These are phyloP conservation scores for Carpinus fangiana DNA, from an alignment of 306 rosid species.

Conservation along the genomic window DNA sequence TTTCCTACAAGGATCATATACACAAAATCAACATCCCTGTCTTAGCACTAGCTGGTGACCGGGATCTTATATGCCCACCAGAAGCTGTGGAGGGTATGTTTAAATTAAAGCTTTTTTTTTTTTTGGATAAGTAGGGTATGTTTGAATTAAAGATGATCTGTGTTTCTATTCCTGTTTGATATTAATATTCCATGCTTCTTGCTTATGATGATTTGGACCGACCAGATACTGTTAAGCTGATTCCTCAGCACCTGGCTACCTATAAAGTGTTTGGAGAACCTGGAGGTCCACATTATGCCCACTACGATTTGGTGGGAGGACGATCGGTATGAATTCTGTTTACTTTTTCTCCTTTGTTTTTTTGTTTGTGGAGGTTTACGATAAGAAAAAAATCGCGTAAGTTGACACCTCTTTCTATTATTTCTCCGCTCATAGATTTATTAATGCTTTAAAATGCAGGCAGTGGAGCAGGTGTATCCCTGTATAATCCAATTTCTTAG, in stretches of 20 bases:
- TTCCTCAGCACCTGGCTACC: slow-evolving; percentile 78
- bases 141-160: slow-evolving; percentile 19
- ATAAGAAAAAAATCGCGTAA: not conserved
- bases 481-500: slow-evolving; percentile 72
- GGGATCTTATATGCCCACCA: slow-evolving; percentile 94
- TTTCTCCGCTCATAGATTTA: slow-evolving; percentile 28
- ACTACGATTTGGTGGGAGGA: slow-evolving; percentile 99
- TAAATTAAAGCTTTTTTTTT: too few species aligned
- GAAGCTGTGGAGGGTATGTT: slow-evolving; percentile 91
- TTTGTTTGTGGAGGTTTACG: too few species aligned
- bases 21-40: slow-evolving; percentile 68
- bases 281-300: slow-evolving; percentile 92
- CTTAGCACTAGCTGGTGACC: slow-evolving; percentile 91
- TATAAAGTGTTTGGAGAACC: slow-evolving; percentile 77
- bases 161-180: slow-evolving; percentile 20
- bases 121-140: too few species aligned
- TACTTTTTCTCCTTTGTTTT: not conserved
- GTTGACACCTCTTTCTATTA: slow-evolving; percentile 5
- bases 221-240: slow-evolving; percentile 73
- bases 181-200: slow-evolving; percentile 14
- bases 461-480: slow-evolving; percentile 84
- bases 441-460: slow-evolving; percentile 53
- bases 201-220: slow-evolving; percentile 28
- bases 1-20: slow-evolving; percentile 77
- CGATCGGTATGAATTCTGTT: slow-evolving; percentile 55